Percentiles rank a stretch among this genome's conserved stretches.
phyloP scores from a whole-genome alignment of 2,329 filamentous ascomycete genomes.

The Microdochium paspali region DNA sequence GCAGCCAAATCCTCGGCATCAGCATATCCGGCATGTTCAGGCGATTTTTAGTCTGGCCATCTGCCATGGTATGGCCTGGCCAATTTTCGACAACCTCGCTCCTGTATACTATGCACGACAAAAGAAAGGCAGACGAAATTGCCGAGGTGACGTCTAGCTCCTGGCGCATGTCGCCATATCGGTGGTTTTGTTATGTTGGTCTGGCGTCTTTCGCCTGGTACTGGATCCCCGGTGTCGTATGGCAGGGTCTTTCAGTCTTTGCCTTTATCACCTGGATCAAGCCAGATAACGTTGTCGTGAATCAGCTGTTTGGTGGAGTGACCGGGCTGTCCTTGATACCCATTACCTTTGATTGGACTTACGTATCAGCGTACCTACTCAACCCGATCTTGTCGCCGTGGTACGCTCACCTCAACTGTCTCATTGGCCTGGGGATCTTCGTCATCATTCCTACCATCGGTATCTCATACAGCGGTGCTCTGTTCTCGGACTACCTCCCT shows the following conservation, averaged over 20 bases:
- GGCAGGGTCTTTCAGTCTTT: slow-evolving; percentile 36
- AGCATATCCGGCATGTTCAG: slow-evolving; percentile 39
- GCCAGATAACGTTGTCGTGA: slow-evolving; percentile 34
- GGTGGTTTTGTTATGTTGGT: slow-evolving; percentile 33
- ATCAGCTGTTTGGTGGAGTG: slow-evolving; percentile 38
- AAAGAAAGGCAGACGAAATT: slow-evolving; percentile 26
- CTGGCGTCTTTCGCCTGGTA: slow-evolving; percentile 38
- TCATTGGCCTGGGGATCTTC: slow-evolving; percentile 29
- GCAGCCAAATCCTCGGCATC: slow-evolving; percentile 43
- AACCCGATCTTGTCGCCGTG: slow-evolving; percentile 23
- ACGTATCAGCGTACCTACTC: slow-evolving; percentile 20
- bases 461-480: slow-evolving; percentile 33
- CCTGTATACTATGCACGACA: slow-evolving; percentile 33
- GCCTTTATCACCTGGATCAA: slow-evolving; percentile 37
- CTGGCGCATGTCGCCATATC: slow-evolving; percentile 34
- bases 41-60: slow-evolving; percentile 36
- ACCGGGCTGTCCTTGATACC: slow-evolving; percentile 30
- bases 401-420: slow-evolving; percentile 30
- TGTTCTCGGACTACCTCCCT: slow-evolving; percentile 43
- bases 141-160: slow-evolving; percentile 29
- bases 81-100: slow-evolving; percentile 37
- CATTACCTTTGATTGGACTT: slow-evolving; percentile 34
- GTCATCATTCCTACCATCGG: slow-evolving; percentile 33
- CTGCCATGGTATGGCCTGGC: slow-evolving; percentile 41
- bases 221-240: slow-evolving; percentile 41